Evolutionary conservation across 257 asterid genomes (phyloP), one percentile per base, ranked within the genome.

Genomic region (Penstemon davidsonii): DNA sequence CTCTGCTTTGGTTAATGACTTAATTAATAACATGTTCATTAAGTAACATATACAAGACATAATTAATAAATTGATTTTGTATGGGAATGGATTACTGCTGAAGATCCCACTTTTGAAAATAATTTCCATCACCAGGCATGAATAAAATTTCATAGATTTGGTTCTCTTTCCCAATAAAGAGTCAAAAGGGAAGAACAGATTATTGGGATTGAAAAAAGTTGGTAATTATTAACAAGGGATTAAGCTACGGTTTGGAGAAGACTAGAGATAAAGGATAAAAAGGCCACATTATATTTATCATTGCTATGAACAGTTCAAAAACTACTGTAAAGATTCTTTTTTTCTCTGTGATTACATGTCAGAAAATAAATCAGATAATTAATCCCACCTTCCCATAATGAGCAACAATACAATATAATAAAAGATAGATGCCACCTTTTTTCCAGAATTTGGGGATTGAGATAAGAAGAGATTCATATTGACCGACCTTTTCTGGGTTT

Each of bases 401-500:
- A 82, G 81, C 18, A 15, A 15, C 18, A 15, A 15, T 15, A n/a
- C n/a, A n/a, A n/a, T n/a, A n/a, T n/a, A 71, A 60, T 72, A 58
- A 15, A 38, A 46, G 44, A 74, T 39, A 47, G 38, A 42, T 60
- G 9, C 50, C 51, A 60, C 65, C 65, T 60, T 60, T 60, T 40
- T 12, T 7, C 47, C 33, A 12, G 4, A 58, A 58, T 58, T 58
- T 60, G 78, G 77, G 82, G 83, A 3, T 38, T 43, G 12, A 12
- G 38, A 68, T n/a, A n/a, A 57, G 74, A 56, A 64, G 78, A 71
- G 60, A 79, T 18, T 78, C 75, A 67, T 71, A 88, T 68, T 68
- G 83, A 66, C 65, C 80, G 75, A 87, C 96, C 98, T 89, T 91
- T 66, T 86, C 87, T 66, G 80, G 62, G 64, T 76, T 60, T 60